A percentile compares a stretch with the other conserved stretches of the same genome.
Conservation (phyloP, 106 monocot genomes). For the Dioscorea zingiberensis region DNA sequence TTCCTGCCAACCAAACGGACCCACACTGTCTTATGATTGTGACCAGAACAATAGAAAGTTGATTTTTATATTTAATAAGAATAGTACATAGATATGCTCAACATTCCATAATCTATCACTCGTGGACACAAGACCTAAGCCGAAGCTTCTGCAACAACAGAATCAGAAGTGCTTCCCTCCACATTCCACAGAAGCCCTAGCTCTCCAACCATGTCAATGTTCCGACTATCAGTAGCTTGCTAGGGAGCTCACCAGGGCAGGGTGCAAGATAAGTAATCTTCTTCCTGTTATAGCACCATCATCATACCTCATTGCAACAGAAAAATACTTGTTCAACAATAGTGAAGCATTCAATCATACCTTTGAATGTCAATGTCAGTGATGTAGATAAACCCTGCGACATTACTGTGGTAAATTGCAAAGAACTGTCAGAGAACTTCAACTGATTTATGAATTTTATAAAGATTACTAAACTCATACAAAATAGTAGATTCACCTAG, state of each 20-base stretch:
- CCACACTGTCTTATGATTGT: no score
- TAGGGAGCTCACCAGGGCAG: constrained; percentile 81
- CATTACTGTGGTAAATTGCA: constrained; percentile 58
- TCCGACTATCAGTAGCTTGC: constrained; percentile 58
- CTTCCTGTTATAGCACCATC: constrained; percentile 42
- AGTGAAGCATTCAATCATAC: constrained; percentile 15
- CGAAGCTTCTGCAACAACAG: no score
- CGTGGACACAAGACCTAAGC: no score
- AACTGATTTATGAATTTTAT: not conserved
- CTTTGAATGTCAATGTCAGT: constrained; percentile 87
- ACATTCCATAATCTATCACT: no score
- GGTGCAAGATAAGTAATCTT: constrained; percentile 83
- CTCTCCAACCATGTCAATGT: constrained; percentile 69
- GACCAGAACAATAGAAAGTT: no score
- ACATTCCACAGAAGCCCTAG: no score
- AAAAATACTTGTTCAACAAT: not conserved
- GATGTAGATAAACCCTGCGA: constrained; percentile 84
- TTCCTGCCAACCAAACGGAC: no score
- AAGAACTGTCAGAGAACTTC: constrained; percentile 7
- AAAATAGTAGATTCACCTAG: constrained; percentile 44
- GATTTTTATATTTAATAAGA: no score
- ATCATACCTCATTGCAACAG: not conserved
- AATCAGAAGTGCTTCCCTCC: no score
- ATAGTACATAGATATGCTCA: no score
- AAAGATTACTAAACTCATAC: not conserved